A percentile compares a stretch with the other conserved stretches of the same genome.
Evolutionary conservation across 495 filamentous ascomycete species (phyloP).

Genomic region (Neurospora discreta): DNA sequence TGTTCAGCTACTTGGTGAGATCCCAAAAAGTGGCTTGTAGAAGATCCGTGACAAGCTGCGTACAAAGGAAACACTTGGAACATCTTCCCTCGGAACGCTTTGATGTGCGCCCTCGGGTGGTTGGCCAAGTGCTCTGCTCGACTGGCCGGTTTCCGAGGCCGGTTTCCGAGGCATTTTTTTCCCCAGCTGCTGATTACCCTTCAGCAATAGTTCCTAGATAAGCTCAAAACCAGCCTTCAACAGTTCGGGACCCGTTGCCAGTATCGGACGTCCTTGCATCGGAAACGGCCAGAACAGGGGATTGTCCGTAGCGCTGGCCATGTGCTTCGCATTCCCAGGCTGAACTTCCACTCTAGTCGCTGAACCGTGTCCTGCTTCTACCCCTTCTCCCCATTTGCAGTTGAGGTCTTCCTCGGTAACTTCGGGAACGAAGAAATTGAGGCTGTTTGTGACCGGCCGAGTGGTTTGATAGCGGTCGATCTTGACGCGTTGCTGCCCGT

Average conservation of each 20-base stretch:
- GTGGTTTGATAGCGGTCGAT: slow-evolving; percentile 16
- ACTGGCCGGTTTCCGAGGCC: neutral
- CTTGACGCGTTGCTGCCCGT: neutral
- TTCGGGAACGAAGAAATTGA: slow-evolving; percentile 43
- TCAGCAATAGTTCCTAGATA: slow-evolving; percentile 7
- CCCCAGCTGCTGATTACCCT: neutral
- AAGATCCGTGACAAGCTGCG: neutral
- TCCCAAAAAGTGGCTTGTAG: neutral
- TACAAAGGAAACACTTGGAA: neutral
- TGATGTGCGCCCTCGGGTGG: neutral
- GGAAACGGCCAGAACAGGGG: slow-evolving; percentile 46
- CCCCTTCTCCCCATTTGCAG: slow-evolving; percentile 19
- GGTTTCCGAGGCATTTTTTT: neutral
- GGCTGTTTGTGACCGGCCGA: slow-evolving; percentile 28
- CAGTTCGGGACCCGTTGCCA: slow-evolving; percentile 31
- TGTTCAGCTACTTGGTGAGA: neutral
- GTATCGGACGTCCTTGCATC: slow-evolving; percentile 41
- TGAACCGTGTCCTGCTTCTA: neutral
- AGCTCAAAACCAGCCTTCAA: slow-evolving; percentile 37
- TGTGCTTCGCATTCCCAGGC: slow-evolving; percentile 1
- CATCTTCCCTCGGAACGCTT: neutral
- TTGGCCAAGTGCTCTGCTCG: neutral
- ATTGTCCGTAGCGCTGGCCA: slow-evolving; percentile 24
- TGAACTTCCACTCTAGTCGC: neutral
- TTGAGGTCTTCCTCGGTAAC: slow-evolving; percentile 30